Conservation (phyloP, 768 basidiomycete species). For the Panus rudis region DNA sequence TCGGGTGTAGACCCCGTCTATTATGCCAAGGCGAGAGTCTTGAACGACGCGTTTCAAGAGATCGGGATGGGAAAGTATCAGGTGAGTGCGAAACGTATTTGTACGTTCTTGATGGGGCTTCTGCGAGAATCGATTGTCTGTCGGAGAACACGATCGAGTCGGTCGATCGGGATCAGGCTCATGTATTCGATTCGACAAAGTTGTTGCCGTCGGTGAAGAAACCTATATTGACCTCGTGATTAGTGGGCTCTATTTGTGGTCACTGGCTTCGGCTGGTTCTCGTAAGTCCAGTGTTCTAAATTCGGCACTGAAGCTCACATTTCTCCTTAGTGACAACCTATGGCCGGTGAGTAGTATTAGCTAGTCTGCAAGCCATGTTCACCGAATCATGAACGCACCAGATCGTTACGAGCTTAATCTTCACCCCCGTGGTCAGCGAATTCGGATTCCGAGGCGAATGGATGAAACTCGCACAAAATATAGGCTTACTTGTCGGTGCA, state of each 20-base stretch:
- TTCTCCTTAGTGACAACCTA: slow-evolving; percentile 49
- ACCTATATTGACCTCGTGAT: too few relatives aligned
- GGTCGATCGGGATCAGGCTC: background rate
- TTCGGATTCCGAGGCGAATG: slow-evolving; percentile 55
- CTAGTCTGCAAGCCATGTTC: too few relatives aligned
- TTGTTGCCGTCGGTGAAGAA: background rate
- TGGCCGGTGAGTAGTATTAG: slow-evolving; percentile 48
- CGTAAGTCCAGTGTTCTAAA: slow-evolving; percentile 35
- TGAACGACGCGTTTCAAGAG: slow-evolving; percentile 42
- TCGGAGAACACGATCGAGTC: background rate
- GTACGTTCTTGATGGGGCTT: background rate
- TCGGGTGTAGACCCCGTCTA: slow-evolving; percentile 37
- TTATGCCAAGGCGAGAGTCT: slow-evolving; percentile 39
- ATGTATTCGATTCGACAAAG: too few relatives aligned
- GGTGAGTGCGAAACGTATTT: slow-evolving; percentile 25
- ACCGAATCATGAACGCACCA: too few relatives aligned
- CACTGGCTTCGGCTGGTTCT: slow-evolving; percentile 70
- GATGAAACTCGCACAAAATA: slow-evolving; percentile 62
- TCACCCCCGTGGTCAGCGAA: slow-evolving; percentile 59
- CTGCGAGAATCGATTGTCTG: too few relatives aligned
- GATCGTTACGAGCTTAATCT: slow-evolving; percentile 60
- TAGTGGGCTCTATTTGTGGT: slow-evolving; percentile 62
- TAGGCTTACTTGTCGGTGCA: slow-evolving; percentile 68
- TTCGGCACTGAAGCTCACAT: background rate
- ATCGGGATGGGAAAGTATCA: slow-evolving; percentile 55